phyloP scores from a whole-genome alignment of 2,329 filamentous ascomycete genomes.

The Clonostachys chloroleuca region DNA sequence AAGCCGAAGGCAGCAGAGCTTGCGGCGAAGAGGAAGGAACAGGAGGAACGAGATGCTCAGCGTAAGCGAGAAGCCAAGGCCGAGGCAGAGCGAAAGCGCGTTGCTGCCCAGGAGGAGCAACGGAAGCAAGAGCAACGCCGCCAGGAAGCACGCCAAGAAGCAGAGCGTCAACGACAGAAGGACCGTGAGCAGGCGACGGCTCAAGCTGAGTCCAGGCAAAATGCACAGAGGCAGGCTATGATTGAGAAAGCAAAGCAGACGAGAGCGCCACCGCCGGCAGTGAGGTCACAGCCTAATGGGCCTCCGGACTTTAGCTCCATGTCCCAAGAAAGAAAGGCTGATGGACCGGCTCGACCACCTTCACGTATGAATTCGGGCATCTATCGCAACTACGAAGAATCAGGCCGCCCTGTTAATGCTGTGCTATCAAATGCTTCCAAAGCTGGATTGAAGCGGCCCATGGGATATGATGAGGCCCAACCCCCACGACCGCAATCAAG shows the following conservation, averaged over 20 bases:
- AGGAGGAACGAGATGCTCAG: conserved; percentile 75
- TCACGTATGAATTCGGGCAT: conserved; percentile 56
- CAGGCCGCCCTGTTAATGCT: conserved; percentile 55
- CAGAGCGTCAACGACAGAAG: conserved; percentile 56
- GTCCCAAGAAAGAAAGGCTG: conserved; percentile 21
- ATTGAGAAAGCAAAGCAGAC: conserved; percentile 64
- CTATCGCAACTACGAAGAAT: conserved; percentile 52
- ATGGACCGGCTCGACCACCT: conserved; percentile 33
- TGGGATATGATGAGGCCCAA: conserved; percentile 55
- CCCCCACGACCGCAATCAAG: conserved; percentile 39
- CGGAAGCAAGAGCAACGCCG: conserved; percentile 53
- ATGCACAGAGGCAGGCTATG: conserved; percentile 56
- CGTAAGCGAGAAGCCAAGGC: conserved; percentile 78
- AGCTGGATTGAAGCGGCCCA: conserved; percentile 64
- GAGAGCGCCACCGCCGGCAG: conserved; percentile 55
- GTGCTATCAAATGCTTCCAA: conserved; percentile 55
- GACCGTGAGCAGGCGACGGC: conserved; percentile 58
- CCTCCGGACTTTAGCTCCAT: conserved; percentile 35
- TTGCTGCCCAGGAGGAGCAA: conserved; percentile 62
- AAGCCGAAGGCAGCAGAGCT: conserved; percentile 69
- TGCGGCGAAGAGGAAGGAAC: conserved; percentile 78
- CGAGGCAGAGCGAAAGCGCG: conserved; percentile 74
- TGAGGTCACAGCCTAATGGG: conserved; percentile 48
- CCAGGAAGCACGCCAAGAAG: conserved; percentile 58
- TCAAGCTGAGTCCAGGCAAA: conserved; percentile 62